A percentile compares a stretch with the other conserved stretches of the same genome.
These are phyloP conservation scores for Podospora appendiculata DNA, from an alignment of 495 filamentous ascomycete species.

Conservation along the genomic window DNA sequence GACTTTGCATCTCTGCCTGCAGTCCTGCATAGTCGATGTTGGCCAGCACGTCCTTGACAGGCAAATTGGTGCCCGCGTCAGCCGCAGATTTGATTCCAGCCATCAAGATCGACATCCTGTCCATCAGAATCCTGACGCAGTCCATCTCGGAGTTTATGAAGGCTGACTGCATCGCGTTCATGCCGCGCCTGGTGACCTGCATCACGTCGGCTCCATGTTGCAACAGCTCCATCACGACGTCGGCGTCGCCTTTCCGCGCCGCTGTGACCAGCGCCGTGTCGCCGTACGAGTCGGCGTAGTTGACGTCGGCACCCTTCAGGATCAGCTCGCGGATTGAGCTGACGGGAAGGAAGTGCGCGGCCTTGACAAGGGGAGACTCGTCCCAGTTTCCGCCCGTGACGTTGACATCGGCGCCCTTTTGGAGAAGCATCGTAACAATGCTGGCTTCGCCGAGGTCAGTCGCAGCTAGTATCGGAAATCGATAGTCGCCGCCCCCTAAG, in stretches of 20 bases:
- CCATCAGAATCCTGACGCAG: background rate
- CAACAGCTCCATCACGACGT: background rate
- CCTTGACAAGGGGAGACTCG: background rate
- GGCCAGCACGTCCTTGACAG: background rate
- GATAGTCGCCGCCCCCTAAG: background rate
- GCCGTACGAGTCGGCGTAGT: background rate
- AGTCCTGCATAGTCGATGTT: background rate
- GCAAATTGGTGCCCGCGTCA: background rate
- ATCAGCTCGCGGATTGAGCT: background rate
- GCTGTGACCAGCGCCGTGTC: background rate
- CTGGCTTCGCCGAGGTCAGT: background rate
- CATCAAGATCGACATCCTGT: background rate
- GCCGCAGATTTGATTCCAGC: background rate
- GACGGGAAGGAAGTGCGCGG: background rate
- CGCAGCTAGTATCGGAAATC: background rate
- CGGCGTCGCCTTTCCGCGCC: background rate
- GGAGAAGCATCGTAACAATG: background rate
- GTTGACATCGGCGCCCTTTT: background rate
- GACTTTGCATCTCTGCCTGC: background rate
- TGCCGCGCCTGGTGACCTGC: background rate
- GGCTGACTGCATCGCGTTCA: background rate
- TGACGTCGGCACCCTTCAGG: background rate
- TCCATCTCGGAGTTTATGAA: background rate
- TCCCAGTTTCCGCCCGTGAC: background rate
- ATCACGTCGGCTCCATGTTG: background rate